These are phyloP conservation scores for Arthrinium puccinioides DNA, from an alignment of 2,329 filamentous ascomycete species.

Conservation along the genomic window DNA sequence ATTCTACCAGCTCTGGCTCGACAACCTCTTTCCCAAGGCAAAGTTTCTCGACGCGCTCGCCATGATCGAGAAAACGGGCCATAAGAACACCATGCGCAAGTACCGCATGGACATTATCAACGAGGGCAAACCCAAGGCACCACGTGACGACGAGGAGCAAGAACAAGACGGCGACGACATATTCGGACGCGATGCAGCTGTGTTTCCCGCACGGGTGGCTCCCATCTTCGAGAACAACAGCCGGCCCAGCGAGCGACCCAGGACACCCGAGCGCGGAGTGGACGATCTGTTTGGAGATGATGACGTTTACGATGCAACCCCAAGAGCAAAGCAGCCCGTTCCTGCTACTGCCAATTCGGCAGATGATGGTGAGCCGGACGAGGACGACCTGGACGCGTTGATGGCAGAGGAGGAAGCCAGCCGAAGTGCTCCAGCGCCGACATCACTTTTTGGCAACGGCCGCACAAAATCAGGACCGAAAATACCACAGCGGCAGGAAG, in stretches of 20 bases:
- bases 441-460: constrained; percentile 15
- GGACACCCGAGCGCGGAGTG: constrained; percentile 18
- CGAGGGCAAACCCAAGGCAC: constrained; percentile 53
- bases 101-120: constrained; percentile 80
- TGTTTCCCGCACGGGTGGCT: constrained; percentile 25
- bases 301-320: constrained; percentile 50
- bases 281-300: constrained; percentile 35
- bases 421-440: neutral
- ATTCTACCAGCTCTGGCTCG: constrained; percentile 94
- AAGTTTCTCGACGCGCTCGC: constrained; percentile 83
- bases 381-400: constrained; percentile 22
- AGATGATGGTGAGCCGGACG: constrained; percentile 26
- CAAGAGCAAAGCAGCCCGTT: constrained; percentile 18
- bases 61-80: constrained; percentile 91
- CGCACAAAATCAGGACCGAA: neutral
- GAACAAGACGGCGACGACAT: constrained; percentile 18
- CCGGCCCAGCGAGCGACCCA: constrained; percentile 18
- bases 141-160: constrained; percentile 21
- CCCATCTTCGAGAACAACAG: constrained; percentile 28
- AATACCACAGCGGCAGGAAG: constrained; percentile 8
- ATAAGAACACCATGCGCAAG: constrained; percentile 69
- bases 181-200: constrained; percentile 19
- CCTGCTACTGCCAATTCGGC: constrained; percentile 12
- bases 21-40: constrained; percentile 90
- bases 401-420: constrained; percentile 12